Evolutionary conservation across 176 grass and related monocot genomes (phyloP), one percentile per base, ranked within the genome.

Genomic region (Saccharum spontaneum): DNA sequence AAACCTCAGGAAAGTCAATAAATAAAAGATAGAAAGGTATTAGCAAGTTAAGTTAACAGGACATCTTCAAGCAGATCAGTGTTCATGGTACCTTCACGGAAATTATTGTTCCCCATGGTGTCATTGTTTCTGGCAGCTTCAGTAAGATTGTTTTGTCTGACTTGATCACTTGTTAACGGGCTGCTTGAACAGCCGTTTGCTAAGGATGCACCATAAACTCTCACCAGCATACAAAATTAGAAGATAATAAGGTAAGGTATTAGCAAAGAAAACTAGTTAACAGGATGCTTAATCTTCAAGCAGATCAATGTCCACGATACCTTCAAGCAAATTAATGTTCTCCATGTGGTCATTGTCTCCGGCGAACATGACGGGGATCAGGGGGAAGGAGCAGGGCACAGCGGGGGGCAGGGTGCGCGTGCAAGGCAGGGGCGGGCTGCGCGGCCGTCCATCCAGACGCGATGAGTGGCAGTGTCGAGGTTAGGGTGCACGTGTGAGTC

Each of bases 161-260:
- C 40, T 43, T 80, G 77, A 60, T 73, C 68, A 64, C 64, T 20
- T 48, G 49, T 70, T 65, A 66, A 50, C 33, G 52, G 22, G 49
- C 6, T 78, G 15, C 31, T 46, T 38, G 39, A 46, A 38, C 26
- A 9, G 20, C 34, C 17, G 23, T 37, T 82, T 36, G 45, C 71
- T 40, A 76, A 3, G 24, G 20, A 30, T 45, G 49, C 49, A 38
- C 18, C 63, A 63, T n/a, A 24, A 28, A 2, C 22, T 26, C 1
- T 64, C 61, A 50, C 37, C 48, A 61, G 20, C 46, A 82, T 3
- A 57, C 18, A 57, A 57, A 57, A 17, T 52, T 52, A 52, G 48
- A 52, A 2, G 48, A 52, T 52, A 17, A 52, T 52, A 17, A 52
- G 16, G 48, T 52, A 52, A 52, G 20, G 38, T 71, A 44, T 22